Percentiles rank a stretch among this genome's conserved stretches.
Evolutionary conservation across 2,329 filamentous ascomycete species (phyloP).

Genomic region (Raffaelea ambrosiae): DNA sequence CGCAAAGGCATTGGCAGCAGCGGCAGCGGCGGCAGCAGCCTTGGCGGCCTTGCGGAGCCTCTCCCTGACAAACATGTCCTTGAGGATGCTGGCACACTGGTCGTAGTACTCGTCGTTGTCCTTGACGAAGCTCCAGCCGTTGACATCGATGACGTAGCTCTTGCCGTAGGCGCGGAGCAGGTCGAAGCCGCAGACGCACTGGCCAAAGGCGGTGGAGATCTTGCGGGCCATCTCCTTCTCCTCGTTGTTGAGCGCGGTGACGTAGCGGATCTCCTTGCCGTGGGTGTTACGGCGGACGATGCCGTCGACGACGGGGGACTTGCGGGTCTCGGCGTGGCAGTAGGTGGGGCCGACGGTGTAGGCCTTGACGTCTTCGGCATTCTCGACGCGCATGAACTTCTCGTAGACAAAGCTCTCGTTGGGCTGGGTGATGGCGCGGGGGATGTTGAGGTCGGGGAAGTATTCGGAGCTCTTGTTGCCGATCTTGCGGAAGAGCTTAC

Average conservation of each 20-base stretch:
- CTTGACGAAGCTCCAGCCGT: slow-evolving; percentile 99
- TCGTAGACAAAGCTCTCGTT: slow-evolving; percentile 90
- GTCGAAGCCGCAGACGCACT: slow-evolving; percentile 93
- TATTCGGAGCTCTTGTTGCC: slow-evolving; percentile 99
- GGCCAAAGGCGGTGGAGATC: slow-evolving; percentile 86
- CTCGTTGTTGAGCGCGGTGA: slow-evolving; percentile 72
- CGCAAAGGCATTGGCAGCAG: slow-evolving; percentile 10
- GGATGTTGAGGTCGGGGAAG: slow-evolving; percentile 65
- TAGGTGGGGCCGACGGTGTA: slow-evolving; percentile 92
- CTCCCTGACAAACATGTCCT: slow-evolving; percentile 80
- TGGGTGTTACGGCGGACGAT: slow-evolving; percentile 93
- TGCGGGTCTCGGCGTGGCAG: slow-evolving; percentile 94
- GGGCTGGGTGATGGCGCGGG: slow-evolving; percentile 73
- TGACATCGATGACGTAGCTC: slow-evolving; percentile 97
- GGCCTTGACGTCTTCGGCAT: slow-evolving; percentile 96
- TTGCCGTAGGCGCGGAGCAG: slow-evolving; percentile 78
- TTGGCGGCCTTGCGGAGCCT: slow-evolving; percentile 43
- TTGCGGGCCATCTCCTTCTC: slow-evolving; percentile 82
- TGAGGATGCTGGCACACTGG: slow-evolving; percentile 76
- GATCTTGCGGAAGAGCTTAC: slow-evolving; percentile 91
- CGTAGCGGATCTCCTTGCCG: slow-evolving; percentile 93
- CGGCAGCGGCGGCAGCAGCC: slow-evolving; percentile 8
- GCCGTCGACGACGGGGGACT: slow-evolving; percentile 94
- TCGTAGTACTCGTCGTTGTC: slow-evolving; percentile 99
- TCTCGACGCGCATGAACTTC: slow-evolving; percentile 92